Conservation (phyloP, 176 grass and related monocot species). For the Poa annua region DNA sequence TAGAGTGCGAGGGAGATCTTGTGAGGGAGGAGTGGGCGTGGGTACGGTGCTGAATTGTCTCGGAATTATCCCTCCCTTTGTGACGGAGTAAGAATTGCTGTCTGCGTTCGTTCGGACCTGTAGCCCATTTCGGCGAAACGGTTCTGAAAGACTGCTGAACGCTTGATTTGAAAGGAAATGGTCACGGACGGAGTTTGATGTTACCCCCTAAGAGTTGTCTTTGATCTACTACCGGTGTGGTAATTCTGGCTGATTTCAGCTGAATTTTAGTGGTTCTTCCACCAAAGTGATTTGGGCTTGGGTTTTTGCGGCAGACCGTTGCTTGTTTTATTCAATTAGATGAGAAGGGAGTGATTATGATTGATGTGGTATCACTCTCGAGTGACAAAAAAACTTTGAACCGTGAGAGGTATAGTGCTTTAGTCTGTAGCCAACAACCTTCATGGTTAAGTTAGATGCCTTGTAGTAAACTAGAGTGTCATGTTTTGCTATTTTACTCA, state of each 20-base stretch:
- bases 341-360: not conserved
- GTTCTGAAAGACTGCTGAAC: no score
- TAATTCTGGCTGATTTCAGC: not conserved
- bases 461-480: not conserved
- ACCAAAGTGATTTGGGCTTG: not conserved
- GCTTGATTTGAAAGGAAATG: no score
- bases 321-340: not conserved
- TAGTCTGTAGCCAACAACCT: not conserved
- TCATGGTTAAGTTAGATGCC: not conserved
- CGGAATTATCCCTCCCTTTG: no score
- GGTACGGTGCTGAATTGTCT: no score
- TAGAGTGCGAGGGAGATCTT: no score
- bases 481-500: not conserved
- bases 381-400: not conserved
- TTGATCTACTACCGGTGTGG: not conserved
- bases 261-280: not conserved
- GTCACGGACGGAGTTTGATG: not conserved
- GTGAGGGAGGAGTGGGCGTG: no score
- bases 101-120: no score
- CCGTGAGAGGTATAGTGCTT: constrained; percentile 20
- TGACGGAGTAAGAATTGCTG: no score
- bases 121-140: no score
- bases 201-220: not conserved
- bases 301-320: not conserved
- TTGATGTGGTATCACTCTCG: not conserved